Base-by-base conservation (phyloP, 306 rosid species). In the Vigna nakashimae region DNA sequence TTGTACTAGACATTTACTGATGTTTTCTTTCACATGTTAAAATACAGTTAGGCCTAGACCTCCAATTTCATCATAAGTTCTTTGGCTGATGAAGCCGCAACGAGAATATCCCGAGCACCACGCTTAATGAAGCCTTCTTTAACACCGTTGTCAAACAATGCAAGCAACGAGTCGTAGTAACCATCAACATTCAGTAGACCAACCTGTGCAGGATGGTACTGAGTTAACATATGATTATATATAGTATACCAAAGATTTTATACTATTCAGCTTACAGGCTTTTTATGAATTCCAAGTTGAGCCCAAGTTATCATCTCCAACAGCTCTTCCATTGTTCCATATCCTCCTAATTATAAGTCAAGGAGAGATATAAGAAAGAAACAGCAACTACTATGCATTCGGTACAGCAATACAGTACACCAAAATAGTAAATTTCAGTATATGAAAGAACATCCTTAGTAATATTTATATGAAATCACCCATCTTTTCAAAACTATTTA, bases 281-380 rank as follows among this genome's bases (percentile, higher is more conserved):
- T 93, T 79, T 83, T 91, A 77, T 93, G 98, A 85, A 93, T 91
- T 72, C 97, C 98, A 34, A 93, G 96, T 78, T 91, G 98, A 43
- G 93, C 89, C 97, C 96, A 93, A 40, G 98, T 87, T 83, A 93
- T 91, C 87, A 90, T 91, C 90, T 91, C 97, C 86, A 91, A 28
- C 76, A 89, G 86, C 82, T 93, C 98, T 79, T 93, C 97, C 97
- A 93, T 87, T 18, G 97, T 93, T 87, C 97, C 96, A 77, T 91
- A 90, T 76, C 98, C 98, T 86, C 98, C 98, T 93, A 72, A 50
- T 56, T 38, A 52, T 49, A 45, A 28, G 28, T 20, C 74, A 32
- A 43, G 64, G 46, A 58, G 34, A 30, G 17, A 68, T 65, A 45
- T 70, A 38, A 36, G 7, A 66, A 4, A 60, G 70, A 24, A 45